Percentiles rank a stretch among this genome's conserved stretches.
These are phyloP conservation scores for Venturia nashicola DNA, from an alignment of 2,329 filamentous ascomycete species.

Conservation along the genomic window DNA sequence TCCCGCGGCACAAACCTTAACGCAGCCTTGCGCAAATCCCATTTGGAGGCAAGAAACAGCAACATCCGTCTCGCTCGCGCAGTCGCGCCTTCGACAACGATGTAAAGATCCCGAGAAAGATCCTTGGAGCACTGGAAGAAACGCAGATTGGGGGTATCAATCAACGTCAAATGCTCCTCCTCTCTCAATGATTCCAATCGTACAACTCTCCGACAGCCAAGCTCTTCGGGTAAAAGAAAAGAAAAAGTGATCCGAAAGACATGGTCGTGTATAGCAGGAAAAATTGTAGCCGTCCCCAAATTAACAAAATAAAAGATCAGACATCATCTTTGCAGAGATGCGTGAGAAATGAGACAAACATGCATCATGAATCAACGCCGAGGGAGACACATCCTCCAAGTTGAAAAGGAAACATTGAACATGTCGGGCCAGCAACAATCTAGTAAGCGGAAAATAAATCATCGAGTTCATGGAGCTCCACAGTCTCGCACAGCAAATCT, in stretches of 20 bases:
- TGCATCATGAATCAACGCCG: not conserved
- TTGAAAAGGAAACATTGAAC: not conserved
- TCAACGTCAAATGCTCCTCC: slow-evolving; percentile 4
- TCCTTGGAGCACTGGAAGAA: not conserved
- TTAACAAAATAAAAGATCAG: no score
- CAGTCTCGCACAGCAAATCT: slow-evolving; percentile 52
- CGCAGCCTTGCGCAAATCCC: not conserved
- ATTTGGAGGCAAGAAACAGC: not conserved
- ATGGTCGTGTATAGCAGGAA: not conserved
- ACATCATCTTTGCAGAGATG: not conserved
- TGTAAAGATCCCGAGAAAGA: not conserved
- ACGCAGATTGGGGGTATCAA: slow-evolving; percentile 3
- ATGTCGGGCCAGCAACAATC: not conserved
- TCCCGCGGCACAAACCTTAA: not conserved
- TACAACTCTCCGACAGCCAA: slow-evolving; percentile 3
- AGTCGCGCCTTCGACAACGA: not conserved
- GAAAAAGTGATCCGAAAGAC: not conserved
- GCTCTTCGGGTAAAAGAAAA: not conserved
- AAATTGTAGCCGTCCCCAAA: not conserved
- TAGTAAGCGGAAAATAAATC: slow-evolving; percentile 68
- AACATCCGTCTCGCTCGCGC: not conserved
- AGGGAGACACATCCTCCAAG: not conserved
- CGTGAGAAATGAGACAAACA: not conserved
- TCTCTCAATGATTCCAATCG: not conserved
- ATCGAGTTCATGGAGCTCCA: slow-evolving; percentile 89